A percentile compares a stretch with the other conserved stretches of the same genome.
phyloP scores from a whole-genome alignment of 2,329 filamentous ascomycete species.

The Penicillium italicum region DNA sequence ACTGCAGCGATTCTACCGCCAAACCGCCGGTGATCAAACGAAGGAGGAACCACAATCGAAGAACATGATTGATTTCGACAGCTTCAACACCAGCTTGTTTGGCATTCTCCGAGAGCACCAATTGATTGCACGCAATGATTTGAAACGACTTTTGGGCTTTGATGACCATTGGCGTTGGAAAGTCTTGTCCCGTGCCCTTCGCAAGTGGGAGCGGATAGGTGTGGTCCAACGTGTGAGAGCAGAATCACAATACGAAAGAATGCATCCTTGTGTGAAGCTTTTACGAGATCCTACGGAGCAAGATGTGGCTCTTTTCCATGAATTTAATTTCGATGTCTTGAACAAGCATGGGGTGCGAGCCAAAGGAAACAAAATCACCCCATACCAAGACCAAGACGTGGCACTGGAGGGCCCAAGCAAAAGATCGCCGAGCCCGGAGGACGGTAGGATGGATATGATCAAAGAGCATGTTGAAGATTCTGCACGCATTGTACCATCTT shows the following conservation, averaged over 20 bases:
- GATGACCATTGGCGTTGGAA: conserved; percentile 38
- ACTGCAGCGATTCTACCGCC: conserved; percentile 48
- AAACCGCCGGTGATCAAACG: conserved; percentile 11
- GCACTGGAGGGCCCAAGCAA: conserved; percentile 28
- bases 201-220: conserved; percentile 46
- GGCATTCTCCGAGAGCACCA: conserved; percentile 48
- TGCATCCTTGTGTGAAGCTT: conserved; percentile 45
- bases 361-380: conserved; percentile 7
- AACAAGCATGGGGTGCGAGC: conserved; percentile 21
- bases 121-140: conserved; percentile 52
- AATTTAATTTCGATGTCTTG: conserved; percentile 30
- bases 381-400: conserved; percentile 21
- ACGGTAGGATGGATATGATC: conserved; percentile 19
- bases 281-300: conserved; percentile 40
- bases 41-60: conserved; percentile 2
- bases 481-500: conserved; percentile 47
- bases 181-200: conserved; percentile 42
- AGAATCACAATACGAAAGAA: conserved; percentile 41
- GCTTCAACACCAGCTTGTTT: conserved; percentile 50
- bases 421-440: conserved; percentile 9
- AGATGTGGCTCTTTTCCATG: conserved; percentile 42
- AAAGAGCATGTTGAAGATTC: conserved; percentile 28
- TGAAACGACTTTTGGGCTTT: conserved; percentile 49
- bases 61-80: conserved; percentile 47
- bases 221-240: conserved; percentile 45